A percentile compares a stretch with the other conserved stretches of the same genome.
These are phyloP conservation scores for Zoysia japonica DNA, from an alignment of 176 grass and related monocot genomes.

Conservation along the genomic window DNA sequence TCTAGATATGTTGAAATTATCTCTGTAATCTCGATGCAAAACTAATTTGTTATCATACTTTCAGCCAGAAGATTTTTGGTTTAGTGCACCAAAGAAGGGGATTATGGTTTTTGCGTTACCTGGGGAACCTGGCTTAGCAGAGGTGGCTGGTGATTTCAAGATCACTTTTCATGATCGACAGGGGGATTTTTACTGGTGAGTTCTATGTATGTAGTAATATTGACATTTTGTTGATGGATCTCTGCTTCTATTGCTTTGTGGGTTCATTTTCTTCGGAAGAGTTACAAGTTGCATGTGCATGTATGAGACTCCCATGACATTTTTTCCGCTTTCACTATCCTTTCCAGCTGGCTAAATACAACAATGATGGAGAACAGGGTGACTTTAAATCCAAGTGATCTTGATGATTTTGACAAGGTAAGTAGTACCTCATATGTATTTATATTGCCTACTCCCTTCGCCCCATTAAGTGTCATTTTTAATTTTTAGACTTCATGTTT, in stretches of 20 bases:
- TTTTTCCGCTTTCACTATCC: conserved; percentile 14
- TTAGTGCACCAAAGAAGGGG: conserved; percentile 94
- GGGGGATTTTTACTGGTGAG: conserved; percentile 98
- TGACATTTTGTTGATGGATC: conserved; percentile 25
- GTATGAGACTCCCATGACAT: neutral
- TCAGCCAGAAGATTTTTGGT: conserved; percentile 99
- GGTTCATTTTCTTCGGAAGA: conserved; percentile 14
- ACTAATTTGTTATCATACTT: conserved; percentile 49
- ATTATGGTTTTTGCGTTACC: conserved; percentile 99
- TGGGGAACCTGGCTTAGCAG: conserved; percentile 87
- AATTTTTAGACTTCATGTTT: no score
- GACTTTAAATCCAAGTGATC: conserved; percentile 73
- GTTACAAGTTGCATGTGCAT: conserved; percentile 12
- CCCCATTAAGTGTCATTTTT: no score
- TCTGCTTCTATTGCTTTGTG: conserved; percentile 15
- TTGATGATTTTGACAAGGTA: conserved; percentile 99
- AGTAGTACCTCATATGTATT: conserved; percentile 23
- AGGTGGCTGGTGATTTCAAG: conserved; percentile 92
- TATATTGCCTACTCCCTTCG: neutral
- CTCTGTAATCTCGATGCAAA: conserved; percentile 12
- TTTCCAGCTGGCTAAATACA: conserved; percentile 95
- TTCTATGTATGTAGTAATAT: conserved; percentile 21
- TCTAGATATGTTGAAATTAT: conserved; percentile 8
- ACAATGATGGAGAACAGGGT: conserved; percentile 95
- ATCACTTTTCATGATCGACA: conserved; percentile 94